Evolutionary conservation across 768 basidiomycete genomes (phyloP), one percentile per base, ranked within the genome.

Genomic region (Calocybe cyanea): DNA sequence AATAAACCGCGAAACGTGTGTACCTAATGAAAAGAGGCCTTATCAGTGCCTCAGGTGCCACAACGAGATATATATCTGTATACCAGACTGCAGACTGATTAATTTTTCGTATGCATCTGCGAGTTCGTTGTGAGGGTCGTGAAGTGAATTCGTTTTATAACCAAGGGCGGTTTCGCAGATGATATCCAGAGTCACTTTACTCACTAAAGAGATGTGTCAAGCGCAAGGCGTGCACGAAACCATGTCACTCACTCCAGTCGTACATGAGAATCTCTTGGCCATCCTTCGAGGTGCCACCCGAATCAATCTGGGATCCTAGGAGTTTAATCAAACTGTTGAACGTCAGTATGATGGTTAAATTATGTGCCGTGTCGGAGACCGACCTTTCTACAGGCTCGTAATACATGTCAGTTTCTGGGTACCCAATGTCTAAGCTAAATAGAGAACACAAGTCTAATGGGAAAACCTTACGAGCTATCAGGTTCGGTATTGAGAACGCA

Each of bases 151-250:
- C 6, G 74, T 50, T 30, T 63, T 57, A 54, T 78, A 78, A 10
- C 72, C 73, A 43, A 78, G 76, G 0, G 73, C 74, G 8, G 76
- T 72, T 6, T 65, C 64, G 57, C 74, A 76, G 36, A 78, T 77
- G 43, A 77, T 74, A 50, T 78, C 76, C 7, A 79, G 65, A 0
- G 76, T 77, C 0, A 70, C 72, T 60, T 75, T 77, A 52, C 70
- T 71, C 68, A 76, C 74, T 76, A 28, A 21, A 33, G 7, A n/a
- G 45, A 28, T 24, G 28, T 9, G 19, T 2, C 19, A 38, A 19
- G 10, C 28, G 9, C 11, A 11, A 11, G 25, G n/a, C 15, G 47
- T 8, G 28, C n/a, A 20, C 23, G 28, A 14, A 35, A 32, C 39
- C 7, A 10, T 23, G 24, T 38, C 17, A 67, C 73, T 18, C 55